A percentile compares a stretch with the other conserved stretches of the same genome.
Conservation (phyloP, 1,284 basidiomycete genomes). For the Rugosomyces carneus region DNA sequence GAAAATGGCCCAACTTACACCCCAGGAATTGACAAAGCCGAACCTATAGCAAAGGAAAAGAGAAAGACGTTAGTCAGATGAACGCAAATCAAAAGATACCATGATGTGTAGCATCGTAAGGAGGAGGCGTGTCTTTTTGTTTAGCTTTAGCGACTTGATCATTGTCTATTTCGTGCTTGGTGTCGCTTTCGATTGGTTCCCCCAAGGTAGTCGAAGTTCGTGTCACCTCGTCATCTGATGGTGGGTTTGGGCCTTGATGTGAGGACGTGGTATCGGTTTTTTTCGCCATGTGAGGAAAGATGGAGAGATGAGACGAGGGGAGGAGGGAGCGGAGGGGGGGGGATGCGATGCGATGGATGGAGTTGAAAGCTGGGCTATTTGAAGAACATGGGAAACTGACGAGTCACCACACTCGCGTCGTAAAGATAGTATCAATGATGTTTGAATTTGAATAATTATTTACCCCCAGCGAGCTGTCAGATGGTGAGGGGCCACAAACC, state of each 20-base stretch:
- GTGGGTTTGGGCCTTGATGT: background rate
- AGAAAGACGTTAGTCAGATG: constrained; percentile 3
- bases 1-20: constrained; percentile 26
- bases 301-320: background rate
- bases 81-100: background rate
- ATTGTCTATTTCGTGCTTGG: constrained; percentile 5
- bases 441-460: background rate
- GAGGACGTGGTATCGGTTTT: background rate
- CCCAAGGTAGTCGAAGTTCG: constrained; percentile 1
- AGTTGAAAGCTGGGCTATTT: constrained; percentile 8
- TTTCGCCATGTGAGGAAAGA: background rate
- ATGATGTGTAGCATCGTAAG: constrained; percentile 3
- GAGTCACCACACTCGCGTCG: background rate
- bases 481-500: background rate
- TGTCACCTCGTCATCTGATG: constrained; percentile 6
- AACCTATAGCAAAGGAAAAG: constrained; percentile 27
- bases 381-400: constrained; percentile 13
- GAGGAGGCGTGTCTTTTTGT: background rate
- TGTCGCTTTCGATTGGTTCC: background rate
- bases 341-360: background rate
- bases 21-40: constrained; percentile 43
- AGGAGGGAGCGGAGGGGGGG: background rate
- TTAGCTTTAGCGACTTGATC: background rate
- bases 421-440: background rate
- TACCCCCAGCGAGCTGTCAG: background rate